These are phyloP conservation scores for Wallemia ichthyophaga DNA, from an alignment of 1,284 basidiomycete genomes.

Conservation along the genomic window DNA sequence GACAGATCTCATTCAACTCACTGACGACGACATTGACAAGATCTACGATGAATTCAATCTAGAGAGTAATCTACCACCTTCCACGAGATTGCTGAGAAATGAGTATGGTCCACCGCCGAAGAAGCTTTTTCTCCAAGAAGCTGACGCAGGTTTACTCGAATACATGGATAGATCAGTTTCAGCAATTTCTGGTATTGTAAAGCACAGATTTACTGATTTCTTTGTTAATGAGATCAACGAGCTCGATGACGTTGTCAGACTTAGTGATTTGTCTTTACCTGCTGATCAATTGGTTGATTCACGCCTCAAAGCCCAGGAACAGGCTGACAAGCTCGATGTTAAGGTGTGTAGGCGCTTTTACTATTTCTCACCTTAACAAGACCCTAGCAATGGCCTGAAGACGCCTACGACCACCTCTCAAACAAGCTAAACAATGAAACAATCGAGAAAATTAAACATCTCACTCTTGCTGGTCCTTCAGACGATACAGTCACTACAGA, in stretches of 20 bases:
- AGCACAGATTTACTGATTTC: neutral
- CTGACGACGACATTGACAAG: neutral
- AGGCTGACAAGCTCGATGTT: neutral
- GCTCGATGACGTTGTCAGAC: neutral
- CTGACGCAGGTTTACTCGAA: neutral
- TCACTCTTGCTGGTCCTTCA: neutral
- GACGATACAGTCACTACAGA: neutral
- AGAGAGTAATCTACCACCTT: neutral
- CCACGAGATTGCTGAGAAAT: neutral
- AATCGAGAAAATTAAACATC: neutral
- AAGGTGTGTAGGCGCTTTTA: neutral
- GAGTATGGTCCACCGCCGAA: neutral
- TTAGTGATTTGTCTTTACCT: neutral
- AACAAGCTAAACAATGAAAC: neutral
- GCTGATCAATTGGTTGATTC: neutral
- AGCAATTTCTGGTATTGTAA: neutral
- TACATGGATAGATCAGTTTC: neutral
- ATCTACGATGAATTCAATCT: neutral
- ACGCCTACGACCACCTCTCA: neutral
- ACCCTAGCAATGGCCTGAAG: neutral
- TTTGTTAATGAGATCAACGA: neutral
- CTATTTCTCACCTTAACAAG: neutral
- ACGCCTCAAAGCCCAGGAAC: neutral
- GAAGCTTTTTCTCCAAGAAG: neutral
- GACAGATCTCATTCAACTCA: neutral